Base-by-base conservation (phyloP, 495 filamentous ascomycete species). In the Collariella sp. region DNA sequence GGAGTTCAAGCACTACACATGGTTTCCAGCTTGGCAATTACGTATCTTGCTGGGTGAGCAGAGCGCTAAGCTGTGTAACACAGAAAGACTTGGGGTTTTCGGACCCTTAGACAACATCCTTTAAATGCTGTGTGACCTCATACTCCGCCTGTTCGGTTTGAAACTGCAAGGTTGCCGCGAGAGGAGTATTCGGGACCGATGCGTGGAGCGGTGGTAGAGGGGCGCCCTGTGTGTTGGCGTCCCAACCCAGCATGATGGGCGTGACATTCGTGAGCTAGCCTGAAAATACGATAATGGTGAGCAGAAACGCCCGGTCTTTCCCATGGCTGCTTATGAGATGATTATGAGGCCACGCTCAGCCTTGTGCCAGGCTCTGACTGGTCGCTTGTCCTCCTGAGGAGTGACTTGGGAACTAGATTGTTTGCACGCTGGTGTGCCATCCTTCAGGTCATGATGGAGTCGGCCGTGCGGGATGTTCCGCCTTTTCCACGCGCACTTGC, bases 271-370 rank as follows among this genome's bases (percentile, higher is more conserved):
- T 9, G 19, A 16, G 20, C 24, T 2, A 9, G 49, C 41, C 40
- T n/a, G n/a, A n/a, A n/a, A n/a, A n/a, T n/a, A 45, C 29, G 7
- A n/a, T 38, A 19, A 22, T 13, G 7, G 26, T 15, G 41, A 3
- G 7, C 16, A 23, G 19, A 38, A 10, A 16, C 18, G 11, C 7
- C 18, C 26, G 20, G 43, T 35, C 31, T 33, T 22, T 45, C 46
- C 48, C 35, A 33, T 48, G 42, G 53, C 42, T 62, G 65, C 65
- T 63, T 63, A 65, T 60, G 60, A 54, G 58, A 67, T 63, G 62
- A 61, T 65, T 65, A 67, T 63, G 58, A 57, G 52, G 52, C 55
- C 34, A 26, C 46, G 26, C 13, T 22, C 36, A 36, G 18, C 29
- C 43, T 48, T n/a, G n/a, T n/a, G n/a, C n/a, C n/a, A n/a, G n/a